Conservation (phyloP, 495 filamentous ascomycete genomes). For the Aspergillus taichungensis region DNA sequence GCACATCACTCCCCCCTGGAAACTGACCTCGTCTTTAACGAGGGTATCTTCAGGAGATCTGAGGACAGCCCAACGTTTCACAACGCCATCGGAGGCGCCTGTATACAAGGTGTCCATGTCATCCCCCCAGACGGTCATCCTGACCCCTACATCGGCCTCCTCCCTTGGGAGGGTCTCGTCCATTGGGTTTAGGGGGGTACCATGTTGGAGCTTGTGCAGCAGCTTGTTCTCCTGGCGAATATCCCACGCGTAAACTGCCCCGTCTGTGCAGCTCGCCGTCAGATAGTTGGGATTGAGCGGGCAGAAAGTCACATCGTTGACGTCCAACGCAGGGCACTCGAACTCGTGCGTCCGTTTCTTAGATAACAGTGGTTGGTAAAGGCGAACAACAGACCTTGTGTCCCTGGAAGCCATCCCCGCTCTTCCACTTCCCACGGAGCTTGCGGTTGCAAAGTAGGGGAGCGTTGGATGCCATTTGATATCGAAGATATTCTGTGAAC, state of each 20-base stretch:
- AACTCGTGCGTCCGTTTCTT: constrained; percentile 26
- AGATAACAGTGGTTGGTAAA: constrained; percentile 36
- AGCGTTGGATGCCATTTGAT: constrained; percentile 65
- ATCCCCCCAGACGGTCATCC: constrained; percentile 71
- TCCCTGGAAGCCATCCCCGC: constrained; percentile 16
- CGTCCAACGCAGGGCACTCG: constrained; percentile 73
- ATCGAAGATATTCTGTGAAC: constrained; percentile 69
- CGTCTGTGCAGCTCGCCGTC: constrained; percentile 78
- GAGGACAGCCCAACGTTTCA: constrained; percentile 79
- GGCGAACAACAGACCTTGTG: constrained; percentile 41
- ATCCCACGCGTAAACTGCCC: constrained; percentile 81
- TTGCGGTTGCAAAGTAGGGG: constrained; percentile 51
- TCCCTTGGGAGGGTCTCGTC: constrained; percentile 50
- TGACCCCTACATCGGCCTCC: constrained; percentile 68
- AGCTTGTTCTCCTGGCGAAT: constrained; percentile 44
- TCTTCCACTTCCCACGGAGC: constrained; percentile 14
- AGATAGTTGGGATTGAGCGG: constrained; percentile 47
- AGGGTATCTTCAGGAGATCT: constrained; percentile 49
- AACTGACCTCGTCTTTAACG: constrained; percentile 47
- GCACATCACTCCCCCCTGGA: constrained; percentile 43
- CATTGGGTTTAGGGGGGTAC: constrained; percentile 53
- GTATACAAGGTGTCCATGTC: constrained; percentile 67
- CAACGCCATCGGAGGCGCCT: constrained; percentile 79
- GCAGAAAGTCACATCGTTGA: constrained; percentile 68
- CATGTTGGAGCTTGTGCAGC: constrained; percentile 64